Evolutionary conservation across 352 stramenopile species (phyloP).

Genomic region (Globisporangium sylvaticum): DNA sequence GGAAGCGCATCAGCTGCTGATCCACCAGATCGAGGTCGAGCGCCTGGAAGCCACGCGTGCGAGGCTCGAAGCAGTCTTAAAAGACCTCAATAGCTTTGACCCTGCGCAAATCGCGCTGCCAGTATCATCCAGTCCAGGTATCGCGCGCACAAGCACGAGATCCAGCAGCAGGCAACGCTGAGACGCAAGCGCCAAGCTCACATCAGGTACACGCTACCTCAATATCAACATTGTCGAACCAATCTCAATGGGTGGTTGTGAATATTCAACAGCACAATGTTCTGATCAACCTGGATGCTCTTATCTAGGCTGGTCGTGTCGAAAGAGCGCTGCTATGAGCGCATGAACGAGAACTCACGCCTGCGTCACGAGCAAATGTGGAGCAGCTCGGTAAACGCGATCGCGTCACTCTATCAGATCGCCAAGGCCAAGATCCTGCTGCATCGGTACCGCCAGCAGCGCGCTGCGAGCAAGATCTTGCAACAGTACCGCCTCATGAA

Average conservation of each 20-base stretch:
- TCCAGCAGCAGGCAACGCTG: constrained; percentile 12
- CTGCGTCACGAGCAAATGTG: constrained; percentile 19
- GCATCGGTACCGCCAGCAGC: constrained; percentile 18
- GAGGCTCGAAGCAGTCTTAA: constrained; percentile 17
- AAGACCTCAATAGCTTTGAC: constrained; percentile 11
- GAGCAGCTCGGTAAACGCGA: constrained; percentile 17
- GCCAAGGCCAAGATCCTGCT: constrained; percentile 23
- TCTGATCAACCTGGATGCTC: not conserved
- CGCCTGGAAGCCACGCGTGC: constrained; percentile 14
- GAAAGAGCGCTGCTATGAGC: constrained; percentile 34
- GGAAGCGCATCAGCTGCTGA: constrained; percentile 28
- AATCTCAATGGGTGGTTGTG: not conserved
- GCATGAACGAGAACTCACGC: constrained; percentile 32
- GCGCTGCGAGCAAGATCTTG: constrained; percentile 25
- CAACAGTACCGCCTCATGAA: constrained; percentile 20
- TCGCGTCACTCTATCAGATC: constrained; percentile 34
- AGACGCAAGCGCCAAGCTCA: constrained; percentile 12
- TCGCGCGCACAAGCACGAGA: constrained; percentile 10
- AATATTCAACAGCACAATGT: not conserved
- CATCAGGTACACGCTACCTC: not conserved
- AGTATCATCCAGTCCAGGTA: constrained; percentile 29
- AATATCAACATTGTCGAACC: not conserved
- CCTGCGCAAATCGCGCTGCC: constrained; percentile 26
- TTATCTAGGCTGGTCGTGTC: constrained; percentile 25
- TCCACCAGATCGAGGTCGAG: constrained; percentile 31